phyloP scores from a whole-genome alignment of 2,329 filamentous ascomycete genomes.

The Sarocladium strictum region DNA sequence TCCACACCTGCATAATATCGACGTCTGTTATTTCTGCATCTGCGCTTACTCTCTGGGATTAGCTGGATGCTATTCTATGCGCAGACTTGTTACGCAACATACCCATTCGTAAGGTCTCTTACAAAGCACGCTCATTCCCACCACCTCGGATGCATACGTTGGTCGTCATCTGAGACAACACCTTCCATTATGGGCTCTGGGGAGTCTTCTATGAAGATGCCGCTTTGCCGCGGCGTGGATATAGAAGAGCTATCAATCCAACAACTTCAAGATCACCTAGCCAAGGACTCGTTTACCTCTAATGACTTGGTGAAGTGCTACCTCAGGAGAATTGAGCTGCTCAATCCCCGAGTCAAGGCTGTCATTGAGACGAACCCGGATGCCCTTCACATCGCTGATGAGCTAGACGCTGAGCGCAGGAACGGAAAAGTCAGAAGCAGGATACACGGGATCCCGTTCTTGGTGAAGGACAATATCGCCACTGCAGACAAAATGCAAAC shows the following conservation, averaged over 20 bases:
- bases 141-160: no score
- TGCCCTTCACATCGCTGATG: constrained; percentile 11
- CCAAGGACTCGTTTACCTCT: background rate
- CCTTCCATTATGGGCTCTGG: no score
- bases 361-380: constrained; percentile 10
- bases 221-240: background rate
- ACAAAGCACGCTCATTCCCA: no score
- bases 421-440: constrained; percentile 14
- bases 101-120: no score
- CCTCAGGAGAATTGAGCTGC: background rate
- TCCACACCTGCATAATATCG: no score
- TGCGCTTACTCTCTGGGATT: no score
- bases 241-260: constrained; percentile 9
- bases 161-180: no score
- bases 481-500: constrained; percentile 67
- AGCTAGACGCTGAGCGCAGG: constrained; percentile 16
- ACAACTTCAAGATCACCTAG: background rate
- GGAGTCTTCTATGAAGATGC: background rate
- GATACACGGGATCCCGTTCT: constrained; percentile 18
- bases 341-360: background rate
- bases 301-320: constrained; percentile 4
- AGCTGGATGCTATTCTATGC: no score
- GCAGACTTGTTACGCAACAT: no score
- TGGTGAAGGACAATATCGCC: constrained; percentile 47
- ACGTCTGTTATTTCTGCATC: no score